phyloP scores from a whole-genome alignment of 805 yeast species.

The Kuraishia capsulata region DNA sequence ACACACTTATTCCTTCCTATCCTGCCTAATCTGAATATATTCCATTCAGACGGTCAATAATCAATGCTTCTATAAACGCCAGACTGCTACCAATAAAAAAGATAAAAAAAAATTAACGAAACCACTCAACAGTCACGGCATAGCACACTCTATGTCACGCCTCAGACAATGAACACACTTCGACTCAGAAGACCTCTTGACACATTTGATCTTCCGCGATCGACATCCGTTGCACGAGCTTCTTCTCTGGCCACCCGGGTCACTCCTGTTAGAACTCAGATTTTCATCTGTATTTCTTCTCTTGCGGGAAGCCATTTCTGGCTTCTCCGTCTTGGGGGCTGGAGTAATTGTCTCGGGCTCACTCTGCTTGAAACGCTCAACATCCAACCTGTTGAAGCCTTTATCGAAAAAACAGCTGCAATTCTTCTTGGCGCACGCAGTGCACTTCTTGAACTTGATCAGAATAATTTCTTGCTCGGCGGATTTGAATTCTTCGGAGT shows the following conservation, averaged over 20 bases:
- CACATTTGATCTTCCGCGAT: constrained; percentile 23
- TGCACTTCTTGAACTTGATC: constrained; percentile 45
- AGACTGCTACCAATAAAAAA: no score
- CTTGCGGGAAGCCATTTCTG: no score
- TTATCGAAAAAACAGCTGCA: constrained; percentile 47
- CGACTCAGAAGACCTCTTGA: constrained; percentile 8
- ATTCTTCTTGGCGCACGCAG: constrained; percentile 40
- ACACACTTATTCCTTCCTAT: no score
- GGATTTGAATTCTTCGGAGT: no score
- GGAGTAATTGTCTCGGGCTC: no score
- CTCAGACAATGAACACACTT: background rate
- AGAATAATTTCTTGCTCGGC: background rate
- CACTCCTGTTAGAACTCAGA: no score
- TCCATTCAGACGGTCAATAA: no score
- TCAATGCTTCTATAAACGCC: no score
- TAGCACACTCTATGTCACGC: background rate
- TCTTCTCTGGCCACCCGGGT: constrained; percentile 12
- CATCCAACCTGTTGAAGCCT: constrained; percentile 57
- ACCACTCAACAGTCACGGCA: no score
- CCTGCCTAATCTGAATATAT: no score
- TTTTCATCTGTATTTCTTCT: background rate
- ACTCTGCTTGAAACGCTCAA: constrained; percentile 1
- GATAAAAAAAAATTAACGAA: no score
- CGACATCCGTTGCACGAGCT: constrained; percentile 23
- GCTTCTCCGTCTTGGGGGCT: no score